These are phyloP conservation scores for Paramyrothecium sp. DNA, from an alignment of 2,329 filamentous ascomycete species.

Conservation along the genomic window DNA sequence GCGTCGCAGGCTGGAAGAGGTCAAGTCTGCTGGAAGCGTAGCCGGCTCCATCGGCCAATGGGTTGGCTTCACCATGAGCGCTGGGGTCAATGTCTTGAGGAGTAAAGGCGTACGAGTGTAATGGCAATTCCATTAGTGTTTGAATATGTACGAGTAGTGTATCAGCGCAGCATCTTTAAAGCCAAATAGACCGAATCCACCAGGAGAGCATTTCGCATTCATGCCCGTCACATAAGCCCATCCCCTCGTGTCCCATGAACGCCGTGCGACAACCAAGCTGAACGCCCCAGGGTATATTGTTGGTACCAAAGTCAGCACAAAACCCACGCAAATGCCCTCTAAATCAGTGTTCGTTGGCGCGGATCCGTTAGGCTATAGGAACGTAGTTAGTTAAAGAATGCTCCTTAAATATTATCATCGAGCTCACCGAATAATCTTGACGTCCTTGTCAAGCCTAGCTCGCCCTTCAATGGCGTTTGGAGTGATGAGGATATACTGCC, in stretches of 20 bases:
- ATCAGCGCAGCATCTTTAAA: not conserved
- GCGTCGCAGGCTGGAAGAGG: slow-evolving; percentile 70
- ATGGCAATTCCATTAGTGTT: slow-evolving; percentile 11
- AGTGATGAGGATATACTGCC: slow-evolving; percentile 95
- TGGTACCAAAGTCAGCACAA: not conserved
- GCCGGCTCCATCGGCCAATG: slow-evolving; percentile 69
- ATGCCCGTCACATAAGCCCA: too few species aligned
- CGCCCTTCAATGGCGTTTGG: slow-evolving; percentile 76
- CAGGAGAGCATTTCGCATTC: not conserved
- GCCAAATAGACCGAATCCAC: not conserved
- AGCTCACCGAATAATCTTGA: slow-evolving; percentile 71
- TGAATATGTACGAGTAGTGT: slow-evolving; percentile 1
- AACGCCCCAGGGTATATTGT: not conserved
- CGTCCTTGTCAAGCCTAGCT: slow-evolving; percentile 61
- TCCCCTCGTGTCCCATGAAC: too few species aligned
- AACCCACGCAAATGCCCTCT: not conserved
- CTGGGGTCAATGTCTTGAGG: slow-evolving; percentile 76
- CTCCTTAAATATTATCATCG: not conserved
- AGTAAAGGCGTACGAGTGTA: slow-evolving; percentile 85
- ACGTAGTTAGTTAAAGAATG: slow-evolving; percentile 19
- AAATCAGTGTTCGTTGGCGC: slow-evolving; percentile 48
- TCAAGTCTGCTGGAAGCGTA: slow-evolving; percentile 59
- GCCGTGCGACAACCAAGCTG: too few species aligned
- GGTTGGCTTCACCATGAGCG: slow-evolving; percentile 77
- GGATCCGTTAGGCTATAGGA: slow-evolving; percentile 54